Evolutionary conservation across 225 moss, liverwort and hornwort genomes (phyloP), one percentile per base, ranked within the genome.

Genomic region (Pseudoscleropodium purum): DNA sequence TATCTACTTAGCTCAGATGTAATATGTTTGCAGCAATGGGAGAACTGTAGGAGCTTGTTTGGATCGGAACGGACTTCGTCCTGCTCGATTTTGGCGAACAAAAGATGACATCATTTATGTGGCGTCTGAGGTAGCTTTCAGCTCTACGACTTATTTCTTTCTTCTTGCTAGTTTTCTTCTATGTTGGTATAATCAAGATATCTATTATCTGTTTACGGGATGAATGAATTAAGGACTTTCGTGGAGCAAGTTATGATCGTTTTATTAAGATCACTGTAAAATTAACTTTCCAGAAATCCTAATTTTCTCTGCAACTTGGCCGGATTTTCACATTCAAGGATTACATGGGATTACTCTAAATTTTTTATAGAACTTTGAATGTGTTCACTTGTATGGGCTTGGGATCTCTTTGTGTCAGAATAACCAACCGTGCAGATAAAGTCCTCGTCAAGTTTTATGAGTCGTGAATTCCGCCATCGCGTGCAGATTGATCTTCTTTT

Each of bases 41-140:
- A 93, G 93, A 88, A 97, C 95, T 80, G 98, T 98, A 26, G 98
- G 97, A 89, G 98, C 97, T 85, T 97, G 97, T 91, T 93, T 98
- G 75, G 98, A 98, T 88, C 95, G 98, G 27, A 97, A 97, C 86
- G 97, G 98, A 82, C 96, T 98, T 90, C 96, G 98, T 78, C 98
- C 98, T 63, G 96, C 98, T 84, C 96, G 96, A 34, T 98, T 93
- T 85, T 98, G 98, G 98, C 93, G 95, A 77, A 97, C 98, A 27
- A 94, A 95, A 57, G 94, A 94, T 82, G 94, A 95, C 87, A 94
- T 98, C 91, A 91, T 98, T 24, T 96, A 98, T 89, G 96, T 98
- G 83, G 98, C 98, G 63, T 98, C 98, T 89, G 97, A 98, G 97
- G 97, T 95, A 89, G 66, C 64, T 85, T 73, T 83, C 62, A 56